Evolutionary conservation across 2,329 filamentous ascomycete species (phyloP).

Genomic region (Colletotrichum limetticola): DNA sequence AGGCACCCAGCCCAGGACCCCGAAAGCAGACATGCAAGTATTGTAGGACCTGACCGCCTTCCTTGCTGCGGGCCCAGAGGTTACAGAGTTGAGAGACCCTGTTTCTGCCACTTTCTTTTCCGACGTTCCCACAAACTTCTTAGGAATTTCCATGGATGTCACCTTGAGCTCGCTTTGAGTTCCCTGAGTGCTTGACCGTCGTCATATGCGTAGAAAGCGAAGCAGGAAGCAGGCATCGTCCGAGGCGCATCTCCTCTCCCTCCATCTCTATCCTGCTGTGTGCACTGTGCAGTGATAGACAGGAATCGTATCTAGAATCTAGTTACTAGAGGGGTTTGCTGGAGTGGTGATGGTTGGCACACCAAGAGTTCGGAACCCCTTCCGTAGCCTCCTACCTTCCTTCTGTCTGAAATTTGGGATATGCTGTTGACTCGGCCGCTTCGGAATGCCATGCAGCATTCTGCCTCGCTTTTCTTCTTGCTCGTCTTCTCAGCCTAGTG

Average conservation of each 20-base stretch:
- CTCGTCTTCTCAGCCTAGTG: not conserved
- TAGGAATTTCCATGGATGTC: not conserved
- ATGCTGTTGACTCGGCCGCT: not conserved
- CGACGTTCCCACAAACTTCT: slow-evolving; percentile 1
- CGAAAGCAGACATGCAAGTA: not conserved
- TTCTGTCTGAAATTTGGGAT: not conserved
- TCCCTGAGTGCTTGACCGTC: not conserved
- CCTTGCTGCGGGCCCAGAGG: not conserved
- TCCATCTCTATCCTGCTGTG: not conserved
- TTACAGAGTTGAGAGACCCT: not conserved
- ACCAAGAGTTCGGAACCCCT: not conserved
- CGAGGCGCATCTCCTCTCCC: not conserved
- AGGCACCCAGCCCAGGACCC: slow-evolving; percentile 1
- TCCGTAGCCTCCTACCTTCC: not conserved
- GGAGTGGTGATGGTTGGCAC: not conserved
- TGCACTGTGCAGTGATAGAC: not conserved
- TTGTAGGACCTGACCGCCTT: slow-evolving; percentile 19
- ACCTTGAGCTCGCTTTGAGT: not conserved
- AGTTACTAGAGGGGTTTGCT: not conserved
- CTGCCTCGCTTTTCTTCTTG: not conserved
- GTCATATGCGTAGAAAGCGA: not conserved
- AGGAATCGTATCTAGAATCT: not conserved
- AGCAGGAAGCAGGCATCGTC: not conserved
- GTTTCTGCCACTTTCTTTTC: slow-evolving; percentile 25
- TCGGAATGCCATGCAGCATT: not conserved